Percentiles rank a stretch among this genome's conserved stretches.
Conservation (phyloP, 2,329 filamentous ascomycete species). For the Aspergillus sergii region DNA sequence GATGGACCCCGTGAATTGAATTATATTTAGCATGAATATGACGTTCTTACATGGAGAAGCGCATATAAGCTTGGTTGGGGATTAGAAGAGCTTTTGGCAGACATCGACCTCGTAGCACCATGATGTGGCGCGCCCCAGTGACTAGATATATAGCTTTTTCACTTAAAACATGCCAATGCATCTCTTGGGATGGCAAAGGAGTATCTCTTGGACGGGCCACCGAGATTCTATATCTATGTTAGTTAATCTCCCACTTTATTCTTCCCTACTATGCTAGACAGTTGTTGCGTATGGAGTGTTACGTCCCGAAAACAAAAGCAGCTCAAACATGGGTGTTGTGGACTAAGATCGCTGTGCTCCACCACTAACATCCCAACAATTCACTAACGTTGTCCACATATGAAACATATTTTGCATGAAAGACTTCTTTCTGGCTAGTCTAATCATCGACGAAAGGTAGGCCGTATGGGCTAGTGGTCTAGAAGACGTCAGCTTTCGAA, state of each 20-base stretch:
- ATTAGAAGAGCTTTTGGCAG: too few relatives aligned
- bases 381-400: neutral
- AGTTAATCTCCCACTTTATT: neutral
- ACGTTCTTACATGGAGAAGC: too few relatives aligned
- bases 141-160: too few relatives aligned
- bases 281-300: neutral
- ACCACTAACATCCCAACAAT: neutral
- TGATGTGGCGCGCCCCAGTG: too few relatives aligned
- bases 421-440: neutral
- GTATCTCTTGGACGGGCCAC: neutral
- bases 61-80: too few relatives aligned
- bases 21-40: too few relatives aligned
- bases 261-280: neutral
- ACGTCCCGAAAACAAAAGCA: neutral
- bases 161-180: too few relatives aligned
- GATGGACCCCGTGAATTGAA: too few relatives aligned
- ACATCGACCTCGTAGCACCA: too few relatives aligned
- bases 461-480: neutral
- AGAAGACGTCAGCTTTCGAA: neutral
- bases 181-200: neutral
- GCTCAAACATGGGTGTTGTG: neutral
- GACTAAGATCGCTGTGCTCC: neutral
- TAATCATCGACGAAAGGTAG: neutral
- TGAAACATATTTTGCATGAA: neutral
- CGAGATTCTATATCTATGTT: neutral